Conservation (phyloP, 768 basidiomycete species). For the Mycena leptocephala region DNA sequence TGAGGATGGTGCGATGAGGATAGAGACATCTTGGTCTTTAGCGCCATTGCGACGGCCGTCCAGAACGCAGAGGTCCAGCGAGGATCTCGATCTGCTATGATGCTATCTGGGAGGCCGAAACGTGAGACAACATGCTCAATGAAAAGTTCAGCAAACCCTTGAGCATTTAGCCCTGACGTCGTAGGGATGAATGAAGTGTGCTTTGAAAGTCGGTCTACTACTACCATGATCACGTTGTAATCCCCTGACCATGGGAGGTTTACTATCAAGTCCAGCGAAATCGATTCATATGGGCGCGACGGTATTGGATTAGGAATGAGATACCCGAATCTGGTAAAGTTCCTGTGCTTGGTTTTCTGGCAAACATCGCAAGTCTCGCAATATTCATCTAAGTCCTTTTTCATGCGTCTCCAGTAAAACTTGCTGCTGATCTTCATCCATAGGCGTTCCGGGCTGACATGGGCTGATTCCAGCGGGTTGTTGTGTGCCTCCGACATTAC, state of each 20-base stretch:
- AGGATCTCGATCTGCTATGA: constrained; percentile 19
- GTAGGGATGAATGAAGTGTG: no score
- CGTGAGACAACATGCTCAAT: no score
- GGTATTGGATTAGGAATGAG: constrained; percentile 44
- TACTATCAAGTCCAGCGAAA: constrained; percentile 45
- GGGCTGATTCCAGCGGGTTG: constrained; percentile 13
- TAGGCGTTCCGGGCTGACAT: no score
- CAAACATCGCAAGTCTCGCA: not conserved
- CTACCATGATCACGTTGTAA: constrained; percentile 5
- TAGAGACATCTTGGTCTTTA: no score
- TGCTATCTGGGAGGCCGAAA: no score
- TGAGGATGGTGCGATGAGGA: not conserved
- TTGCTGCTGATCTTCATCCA: not conserved
- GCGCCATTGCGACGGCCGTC: not conserved
- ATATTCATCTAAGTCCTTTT: not conserved
- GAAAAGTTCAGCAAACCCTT: no score
- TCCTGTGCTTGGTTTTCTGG: no score
- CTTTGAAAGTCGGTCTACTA: not conserved
- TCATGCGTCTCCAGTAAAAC: constrained; percentile 1
- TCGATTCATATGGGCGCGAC: constrained; percentile 34
- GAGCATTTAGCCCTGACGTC: no score
- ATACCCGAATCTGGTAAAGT: not conserved
- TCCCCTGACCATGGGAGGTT: constrained; percentile 42
- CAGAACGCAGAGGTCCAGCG: constrained; percentile 20
- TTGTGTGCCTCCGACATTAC: constrained; percentile 18